Evolutionary conservation across 2,329 filamentous ascomycete species (phyloP).

Genomic region (Scortechinia acanthostroma): DNA sequence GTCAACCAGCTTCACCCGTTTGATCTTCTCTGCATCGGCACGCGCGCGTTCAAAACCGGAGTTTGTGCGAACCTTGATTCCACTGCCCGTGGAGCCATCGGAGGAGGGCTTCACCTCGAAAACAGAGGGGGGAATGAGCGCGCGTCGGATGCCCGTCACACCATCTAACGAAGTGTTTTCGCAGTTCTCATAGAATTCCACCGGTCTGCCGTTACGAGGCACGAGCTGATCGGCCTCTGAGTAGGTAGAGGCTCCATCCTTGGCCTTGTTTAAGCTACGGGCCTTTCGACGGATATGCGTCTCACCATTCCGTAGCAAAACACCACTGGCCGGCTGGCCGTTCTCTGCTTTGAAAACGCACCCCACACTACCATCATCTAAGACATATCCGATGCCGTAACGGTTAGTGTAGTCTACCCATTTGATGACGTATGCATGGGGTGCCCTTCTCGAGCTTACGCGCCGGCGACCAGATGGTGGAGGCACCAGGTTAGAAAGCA

Average conservation of each 20-base stretch:
- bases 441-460: conserved; percentile 13
- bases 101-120: conserved; percentile 23
- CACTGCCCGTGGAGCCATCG: conserved; percentile 13
- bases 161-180: conserved; percentile 17
- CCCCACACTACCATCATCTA: conserved; percentile 38
- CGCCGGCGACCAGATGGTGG: conserved; percentile 18
- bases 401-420: conserved; percentile 43
- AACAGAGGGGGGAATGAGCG: conserved; percentile 24
- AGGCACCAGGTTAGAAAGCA: conserved; percentile 23
- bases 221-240: conserved; percentile 31
- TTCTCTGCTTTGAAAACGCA: conserved; percentile 37
- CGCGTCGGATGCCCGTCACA: conserved; percentile 23
- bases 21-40: conserved; percentile 33
- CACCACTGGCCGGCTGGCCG: conserved; percentile 28
- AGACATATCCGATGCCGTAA: conserved; percentile 38
- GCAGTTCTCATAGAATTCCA: conserved; percentile 37
- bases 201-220: conserved; percentile 24
- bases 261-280: conserved; percentile 18
- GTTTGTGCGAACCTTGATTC: conserved; percentile 20
- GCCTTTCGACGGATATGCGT: conserved; percentile 32
- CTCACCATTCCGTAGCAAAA: conserved; percentile 34
- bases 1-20: conserved; percentile 34
- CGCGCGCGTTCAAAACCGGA: conserved; percentile 19
- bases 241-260: conserved; percentile 16
- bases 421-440: conserved; percentile 36